A percentile compares a stretch with the other conserved stretches of the same genome.
phyloP scores from a whole-genome alignment of 2,329 filamentous ascomycete species.

The Xylariales sp. region DNA sequence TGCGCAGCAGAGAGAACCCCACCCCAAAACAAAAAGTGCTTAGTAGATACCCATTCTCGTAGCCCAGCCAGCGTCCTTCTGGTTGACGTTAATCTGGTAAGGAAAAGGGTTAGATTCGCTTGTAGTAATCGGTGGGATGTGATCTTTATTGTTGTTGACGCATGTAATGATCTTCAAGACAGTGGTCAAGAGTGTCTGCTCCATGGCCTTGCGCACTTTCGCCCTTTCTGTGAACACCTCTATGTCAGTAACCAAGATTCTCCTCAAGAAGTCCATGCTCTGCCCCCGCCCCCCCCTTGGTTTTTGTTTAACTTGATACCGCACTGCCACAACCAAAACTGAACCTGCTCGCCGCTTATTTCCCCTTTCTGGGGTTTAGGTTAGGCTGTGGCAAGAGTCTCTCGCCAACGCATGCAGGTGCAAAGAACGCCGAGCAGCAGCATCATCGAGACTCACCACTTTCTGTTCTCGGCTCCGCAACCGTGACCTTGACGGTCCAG shows the following conservation, averaged over 20 bases:
- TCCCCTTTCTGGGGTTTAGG: too few species aligned
- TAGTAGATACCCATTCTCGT: conserved; percentile 73
- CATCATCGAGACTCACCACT: conserved; percentile 58
- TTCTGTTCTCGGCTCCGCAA: conserved; percentile 84
- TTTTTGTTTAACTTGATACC: too few species aligned
- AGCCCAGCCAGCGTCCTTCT: conserved; percentile 75
- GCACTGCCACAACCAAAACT: too few species aligned
- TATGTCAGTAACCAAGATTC: too few species aligned
- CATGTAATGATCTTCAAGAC: conserved; percentile 86
- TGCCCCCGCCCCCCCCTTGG: too few species aligned
- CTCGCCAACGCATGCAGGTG: conserved; percentile 3
- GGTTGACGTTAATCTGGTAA: conserved; percentile 87
- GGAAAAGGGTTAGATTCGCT: conserved; percentile 91
- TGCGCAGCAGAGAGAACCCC: too few species aligned
- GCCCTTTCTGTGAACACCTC: conserved; percentile 78
- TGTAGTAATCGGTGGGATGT: conserved; percentile 94
- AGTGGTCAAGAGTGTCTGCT: conserved; percentile 80
- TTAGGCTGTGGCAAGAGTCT: too few species aligned
- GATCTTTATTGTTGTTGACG: conserved; percentile 85
- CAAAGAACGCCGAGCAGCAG: not conserved
- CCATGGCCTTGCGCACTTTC: conserved; percentile 88
- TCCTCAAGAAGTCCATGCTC: too few species aligned
- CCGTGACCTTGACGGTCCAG: conserved; percentile 92
- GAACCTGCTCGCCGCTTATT: too few species aligned
- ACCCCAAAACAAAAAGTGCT: not conserved